These are phyloP conservation scores for Pythium scleroteichum DNA, from an alignment of 352 stramenopile genomes.

Conservation along the genomic window DNA sequence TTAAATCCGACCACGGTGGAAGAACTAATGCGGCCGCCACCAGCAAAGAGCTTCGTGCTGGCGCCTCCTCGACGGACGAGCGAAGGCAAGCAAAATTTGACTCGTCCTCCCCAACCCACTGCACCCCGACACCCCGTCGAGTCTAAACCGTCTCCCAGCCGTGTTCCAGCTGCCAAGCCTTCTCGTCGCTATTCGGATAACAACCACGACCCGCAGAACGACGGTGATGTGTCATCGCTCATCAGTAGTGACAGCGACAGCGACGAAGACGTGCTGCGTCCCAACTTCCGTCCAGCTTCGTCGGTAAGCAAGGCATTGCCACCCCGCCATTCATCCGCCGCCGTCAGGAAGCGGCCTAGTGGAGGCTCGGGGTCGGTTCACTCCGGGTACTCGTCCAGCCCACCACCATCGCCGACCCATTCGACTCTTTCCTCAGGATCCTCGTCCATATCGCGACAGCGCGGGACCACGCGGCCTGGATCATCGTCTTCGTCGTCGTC, in stretches of 20 bases:
- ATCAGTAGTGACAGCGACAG: conserved; percentile 82
- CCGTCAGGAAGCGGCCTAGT: conserved; percentile 18
- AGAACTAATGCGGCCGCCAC: conserved; percentile 40
- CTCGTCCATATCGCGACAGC: conserved; percentile 32
- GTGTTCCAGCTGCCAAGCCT: background rate
- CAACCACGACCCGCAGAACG: conserved; percentile 13
- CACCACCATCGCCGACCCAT: conserved; percentile 46
- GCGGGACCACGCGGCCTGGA: background rate
- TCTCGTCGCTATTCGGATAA: conserved; percentile 20
- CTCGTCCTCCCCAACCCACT: background rate
- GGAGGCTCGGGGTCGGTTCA: conserved; percentile 11
- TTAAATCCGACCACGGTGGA: conserved; percentile 24
- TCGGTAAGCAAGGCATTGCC: conserved; percentile 10
- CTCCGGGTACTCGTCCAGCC: conserved; percentile 40
- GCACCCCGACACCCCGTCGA: background rate
- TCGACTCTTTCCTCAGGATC: conserved; percentile 48
- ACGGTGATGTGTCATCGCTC: conserved; percentile 70
- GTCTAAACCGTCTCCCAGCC: background rate
- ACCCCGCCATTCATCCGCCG: conserved; percentile 5
- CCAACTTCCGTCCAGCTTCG: conserved; percentile 39
- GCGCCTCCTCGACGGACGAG: conserved; percentile 10
- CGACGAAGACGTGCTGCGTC: conserved; percentile 64
- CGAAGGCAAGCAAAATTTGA: conserved; percentile 9
- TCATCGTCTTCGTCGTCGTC: conserved; percentile 48
- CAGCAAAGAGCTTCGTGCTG: conserved; percentile 17